A percentile compares a stretch with the other conserved stretches of the same genome.
These are phyloP conservation scores for Tripidium arundinaceum DNA, from an alignment of 202 grass and related monocot species.

Conservation along the genomic window DNA sequence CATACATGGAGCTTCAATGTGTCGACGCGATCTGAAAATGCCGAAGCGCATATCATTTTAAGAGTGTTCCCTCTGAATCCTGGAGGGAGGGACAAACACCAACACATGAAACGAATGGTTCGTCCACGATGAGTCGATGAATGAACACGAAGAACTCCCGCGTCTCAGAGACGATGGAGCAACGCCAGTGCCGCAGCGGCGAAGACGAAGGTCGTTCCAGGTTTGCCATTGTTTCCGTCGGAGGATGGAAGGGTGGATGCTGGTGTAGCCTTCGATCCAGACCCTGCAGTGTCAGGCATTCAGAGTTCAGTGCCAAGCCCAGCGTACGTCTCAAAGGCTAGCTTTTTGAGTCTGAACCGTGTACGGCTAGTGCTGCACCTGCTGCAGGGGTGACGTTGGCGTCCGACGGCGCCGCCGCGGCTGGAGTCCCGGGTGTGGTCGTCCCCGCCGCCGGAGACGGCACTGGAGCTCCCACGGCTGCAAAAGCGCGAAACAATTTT, in stretches of 20 bases:
- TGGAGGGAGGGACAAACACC: too few relatives aligned
- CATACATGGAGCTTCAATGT: too few relatives aligned
- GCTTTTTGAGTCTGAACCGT: too few relatives aligned
- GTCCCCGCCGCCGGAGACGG: conserved; percentile 30
- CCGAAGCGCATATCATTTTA: too few relatives aligned
- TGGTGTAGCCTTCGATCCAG: too few relatives aligned
- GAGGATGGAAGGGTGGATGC: conserved; percentile 11
- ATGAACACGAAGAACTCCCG: background rate
- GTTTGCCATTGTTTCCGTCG: background rate
- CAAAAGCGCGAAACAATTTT: background rate
- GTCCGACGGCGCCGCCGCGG: background rate
- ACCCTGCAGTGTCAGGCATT: conserved; percentile 13
- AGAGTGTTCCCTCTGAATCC: too few relatives aligned
- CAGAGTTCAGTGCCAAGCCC: background rate
- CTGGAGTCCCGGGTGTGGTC: background rate
- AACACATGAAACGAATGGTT: too few relatives aligned
- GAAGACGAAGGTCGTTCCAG: conserved; percentile 3
- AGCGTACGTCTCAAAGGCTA: too few relatives aligned
- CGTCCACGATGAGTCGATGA: background rate
- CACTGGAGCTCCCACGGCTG: conserved; percentile 14
- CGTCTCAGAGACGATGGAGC: background rate
- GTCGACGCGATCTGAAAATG: too few relatives aligned
- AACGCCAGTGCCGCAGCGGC: conserved; percentile 5
- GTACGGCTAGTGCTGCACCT: background rate
- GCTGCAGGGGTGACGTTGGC: conserved; percentile 22